Evolutionary conservation across 179 eudicot species (phyloP).

Genomic region (Carnegiea gigantea): DNA sequence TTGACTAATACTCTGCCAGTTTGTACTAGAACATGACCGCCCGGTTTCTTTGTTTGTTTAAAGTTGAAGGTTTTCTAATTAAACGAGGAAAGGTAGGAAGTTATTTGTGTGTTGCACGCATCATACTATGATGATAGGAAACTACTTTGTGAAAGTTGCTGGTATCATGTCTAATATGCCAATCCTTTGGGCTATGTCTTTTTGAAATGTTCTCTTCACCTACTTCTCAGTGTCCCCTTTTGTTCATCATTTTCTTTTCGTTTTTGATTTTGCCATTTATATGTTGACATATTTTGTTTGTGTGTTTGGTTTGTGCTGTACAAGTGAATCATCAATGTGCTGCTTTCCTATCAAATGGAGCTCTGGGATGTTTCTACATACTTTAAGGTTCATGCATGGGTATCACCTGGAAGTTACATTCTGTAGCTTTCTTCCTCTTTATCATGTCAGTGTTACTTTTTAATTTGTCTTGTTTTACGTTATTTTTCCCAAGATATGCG

Average conservation of each 20-base stretch:
- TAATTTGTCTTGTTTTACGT: not conserved
- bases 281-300: not conserved
- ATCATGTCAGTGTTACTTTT: conserved; percentile 46
- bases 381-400: conserved; percentile 58
- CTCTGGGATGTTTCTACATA: conserved; percentile 44
- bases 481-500: not conserved
- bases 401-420: conserved; percentile 45
- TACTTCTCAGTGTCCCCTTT: not conserved
- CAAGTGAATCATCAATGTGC: conserved; percentile 63
- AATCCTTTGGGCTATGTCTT: not conserved
- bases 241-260: not conserved
- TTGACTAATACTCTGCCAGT: not conserved
- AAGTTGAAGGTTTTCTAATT: not conserved
- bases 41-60: not conserved
- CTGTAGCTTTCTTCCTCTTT: conserved; percentile 47
- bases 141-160: not conserved
- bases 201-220: not conserved
- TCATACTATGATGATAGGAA: not conserved
- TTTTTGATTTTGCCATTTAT: not conserved
- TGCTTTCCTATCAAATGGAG: conserved; percentile 58
- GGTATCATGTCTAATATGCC: not conserved
- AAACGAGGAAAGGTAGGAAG: not conserved
- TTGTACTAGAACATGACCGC: not conserved
- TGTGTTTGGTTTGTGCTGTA: conserved; percentile 6
- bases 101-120: not conserved